Conservation (phyloP, 2,329 filamentous ascomycete species). For the Aureobasidium leucospermi region DNA sequence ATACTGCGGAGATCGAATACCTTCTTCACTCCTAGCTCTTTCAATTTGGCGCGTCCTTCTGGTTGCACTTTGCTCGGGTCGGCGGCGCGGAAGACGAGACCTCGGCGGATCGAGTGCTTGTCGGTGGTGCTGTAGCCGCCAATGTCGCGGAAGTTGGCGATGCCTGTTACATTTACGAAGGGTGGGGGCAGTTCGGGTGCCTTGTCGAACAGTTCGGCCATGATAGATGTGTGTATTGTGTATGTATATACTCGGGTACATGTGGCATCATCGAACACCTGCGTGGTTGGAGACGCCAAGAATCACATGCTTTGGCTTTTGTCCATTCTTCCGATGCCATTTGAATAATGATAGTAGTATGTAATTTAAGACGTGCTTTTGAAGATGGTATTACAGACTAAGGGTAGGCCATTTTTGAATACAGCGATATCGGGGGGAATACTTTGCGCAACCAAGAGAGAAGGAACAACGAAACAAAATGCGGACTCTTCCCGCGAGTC, state of each 20-base stretch:
- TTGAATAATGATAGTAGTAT: not conserved
- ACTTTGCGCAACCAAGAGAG: constrained; percentile 8
- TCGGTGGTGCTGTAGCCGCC: constrained; percentile 48
- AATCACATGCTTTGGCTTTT: constrained; percentile 4
- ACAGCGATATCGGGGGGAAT: constrained; percentile 16
- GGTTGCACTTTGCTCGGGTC: constrained; percentile 54
- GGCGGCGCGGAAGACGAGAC: constrained; percentile 59
- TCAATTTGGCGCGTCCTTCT: constrained; percentile 46
- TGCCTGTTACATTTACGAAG: constrained; percentile 43
- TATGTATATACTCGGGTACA: not conserved
- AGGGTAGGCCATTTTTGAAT: constrained; percentile 7
- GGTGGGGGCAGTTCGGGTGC: constrained; percentile 22
- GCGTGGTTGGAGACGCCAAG: not conserved
- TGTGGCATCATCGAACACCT: not conserved
- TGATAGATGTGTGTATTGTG: not conserved
- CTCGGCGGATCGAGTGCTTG: constrained; percentile 40
- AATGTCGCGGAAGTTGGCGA: constrained; percentile 63
- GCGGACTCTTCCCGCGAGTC: constrained; percentile 3
- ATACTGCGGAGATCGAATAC: constrained; percentile 63
- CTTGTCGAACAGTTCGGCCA: constrained; percentile 10
- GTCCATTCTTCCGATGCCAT: not conserved
- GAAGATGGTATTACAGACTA: constrained; percentile 14
- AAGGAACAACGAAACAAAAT: constrained; percentile 12
- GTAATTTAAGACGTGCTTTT: not conserved
- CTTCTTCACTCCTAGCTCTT: constrained; percentile 49